A percentile compares a stretch with the other conserved stretches of the same genome.
Conservation (phyloP, 2,329 filamentous ascomycete species). For the Diaporthe nobilis region DNA sequence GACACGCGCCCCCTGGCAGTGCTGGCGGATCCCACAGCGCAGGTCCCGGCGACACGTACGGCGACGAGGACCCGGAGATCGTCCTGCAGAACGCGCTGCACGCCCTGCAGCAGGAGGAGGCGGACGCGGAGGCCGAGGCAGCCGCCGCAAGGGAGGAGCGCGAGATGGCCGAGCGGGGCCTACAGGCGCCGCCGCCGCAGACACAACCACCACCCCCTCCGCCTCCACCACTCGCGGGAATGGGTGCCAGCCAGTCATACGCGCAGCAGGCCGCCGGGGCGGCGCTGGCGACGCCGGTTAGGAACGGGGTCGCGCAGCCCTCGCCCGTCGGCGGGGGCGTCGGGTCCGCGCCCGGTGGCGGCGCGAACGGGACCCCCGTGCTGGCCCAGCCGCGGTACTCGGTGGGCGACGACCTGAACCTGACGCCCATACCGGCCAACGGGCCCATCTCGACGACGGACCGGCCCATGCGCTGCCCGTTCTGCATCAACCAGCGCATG, state of each 20-base stretch:
- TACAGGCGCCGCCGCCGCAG: constrained; percentile 38
- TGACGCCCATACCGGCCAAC: constrained; percentile 69
- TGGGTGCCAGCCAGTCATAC: constrained; percentile 40
- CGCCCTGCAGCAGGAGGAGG: constrained; percentile 71
- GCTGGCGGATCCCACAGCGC: constrained; percentile 42
- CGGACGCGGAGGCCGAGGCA: constrained; percentile 70
- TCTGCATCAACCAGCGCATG: constrained; percentile 74
- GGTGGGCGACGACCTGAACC: constrained; percentile 60
- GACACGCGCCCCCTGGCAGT: constrained; percentile 35
- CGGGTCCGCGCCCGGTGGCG: constrained; percentile 44
- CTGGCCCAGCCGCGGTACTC: constrained; percentile 37
- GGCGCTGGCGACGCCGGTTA: constrained; percentile 44
- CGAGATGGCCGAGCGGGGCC: constrained; percentile 61
- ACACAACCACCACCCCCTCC: constrained; percentile 25
- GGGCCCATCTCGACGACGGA: constrained; percentile 62
- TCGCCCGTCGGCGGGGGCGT: constrained; percentile 32
- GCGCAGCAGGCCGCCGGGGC: constrained; percentile 43
- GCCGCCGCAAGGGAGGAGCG: constrained; percentile 68
- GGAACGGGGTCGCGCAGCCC: constrained; percentile 37
- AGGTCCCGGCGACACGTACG: constrained; percentile 51
- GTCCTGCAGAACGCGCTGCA: constrained; percentile 72
- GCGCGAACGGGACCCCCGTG: constrained; percentile 23
- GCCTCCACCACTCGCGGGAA: constrained; percentile 43
- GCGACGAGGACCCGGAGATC: constrained; percentile 69
- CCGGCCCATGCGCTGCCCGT: constrained; percentile 69